Evolutionary conservation across 2,329 filamentous ascomycete genomes (phyloP).

Genomic region (Fusarium humuli): DNA sequence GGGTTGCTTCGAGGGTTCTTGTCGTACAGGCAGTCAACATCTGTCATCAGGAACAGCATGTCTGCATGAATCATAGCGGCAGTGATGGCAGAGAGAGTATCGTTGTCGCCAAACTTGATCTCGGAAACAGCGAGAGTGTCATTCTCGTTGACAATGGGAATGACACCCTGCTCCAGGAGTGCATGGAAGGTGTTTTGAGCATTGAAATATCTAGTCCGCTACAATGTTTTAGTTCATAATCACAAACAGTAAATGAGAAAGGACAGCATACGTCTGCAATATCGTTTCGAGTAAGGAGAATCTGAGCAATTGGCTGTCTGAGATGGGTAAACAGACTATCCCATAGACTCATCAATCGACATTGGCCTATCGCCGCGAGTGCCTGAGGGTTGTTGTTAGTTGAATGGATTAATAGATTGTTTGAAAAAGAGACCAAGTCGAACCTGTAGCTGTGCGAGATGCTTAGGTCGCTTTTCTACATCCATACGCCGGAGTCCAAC

Average conservation of each 20-base stretch:
- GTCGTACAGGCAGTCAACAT: slow-evolving; percentile 97
- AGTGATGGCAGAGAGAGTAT: slow-evolving; percentile 95
- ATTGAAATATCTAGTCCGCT: slow-evolving; percentile 94
- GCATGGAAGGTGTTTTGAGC: slow-evolving; percentile 95
- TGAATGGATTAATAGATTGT: not conserved
- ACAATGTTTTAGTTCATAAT: slow-evolving; percentile 2
- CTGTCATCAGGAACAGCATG: slow-evolving; percentile 97
- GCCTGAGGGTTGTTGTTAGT: slow-evolving; percentile 63
- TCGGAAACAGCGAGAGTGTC: slow-evolving; percentile 96
- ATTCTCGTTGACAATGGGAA: slow-evolving; percentile 99
- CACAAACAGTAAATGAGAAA: not conserved
- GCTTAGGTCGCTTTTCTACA: slow-evolving; percentile 86
- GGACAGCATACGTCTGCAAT: slow-evolving; percentile 81
- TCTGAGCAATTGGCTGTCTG: slow-evolving; percentile 91
- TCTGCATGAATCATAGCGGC: slow-evolving; percentile 98
- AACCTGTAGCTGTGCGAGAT: slow-evolving; percentile 87
- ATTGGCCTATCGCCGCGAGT: slow-evolving; percentile 95
- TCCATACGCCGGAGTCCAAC: slow-evolving; percentile 93
- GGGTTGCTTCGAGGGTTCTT: slow-evolving; percentile 90
- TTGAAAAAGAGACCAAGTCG: slow-evolving; percentile 10
- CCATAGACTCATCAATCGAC: slow-evolving; percentile 94
- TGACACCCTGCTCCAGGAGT: slow-evolving; percentile 92
- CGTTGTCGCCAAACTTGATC: slow-evolving; percentile 99
- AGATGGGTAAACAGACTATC: slow-evolving; percentile 91
- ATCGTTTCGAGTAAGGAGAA: slow-evolving; percentile 92